phyloP scores from a whole-genome alignment of 2,329 filamentous ascomycete species.

The Cladophialophora psammophila region DNA sequence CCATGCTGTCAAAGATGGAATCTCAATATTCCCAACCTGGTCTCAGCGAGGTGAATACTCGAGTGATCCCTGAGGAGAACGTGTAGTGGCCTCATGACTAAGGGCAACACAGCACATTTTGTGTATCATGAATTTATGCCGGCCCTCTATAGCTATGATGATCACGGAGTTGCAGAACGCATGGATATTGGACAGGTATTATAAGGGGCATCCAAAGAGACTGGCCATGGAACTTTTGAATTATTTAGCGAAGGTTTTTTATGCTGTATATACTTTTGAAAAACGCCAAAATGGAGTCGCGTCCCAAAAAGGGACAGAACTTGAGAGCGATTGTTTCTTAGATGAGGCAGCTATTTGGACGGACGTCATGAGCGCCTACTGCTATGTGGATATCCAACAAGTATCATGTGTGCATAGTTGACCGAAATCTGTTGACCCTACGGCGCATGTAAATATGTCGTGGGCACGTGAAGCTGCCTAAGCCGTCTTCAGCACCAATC shows the following conservation, averaged over 20 bases:
- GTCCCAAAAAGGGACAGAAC: neutral
- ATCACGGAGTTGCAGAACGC: slow-evolving; percentile 10
- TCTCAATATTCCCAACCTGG: slow-evolving; percentile 64
- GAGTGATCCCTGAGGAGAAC: slow-evolving; percentile 30
- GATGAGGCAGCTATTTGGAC: neutral
- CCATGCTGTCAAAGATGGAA: slow-evolving; percentile 83
- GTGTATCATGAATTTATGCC: slow-evolving; percentile 31
- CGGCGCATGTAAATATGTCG: too few relatives aligned
- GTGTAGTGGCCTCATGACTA: slow-evolving; percentile 18
- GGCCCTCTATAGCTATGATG: slow-evolving; percentile 23
- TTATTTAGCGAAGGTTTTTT: slow-evolving; percentile 28
- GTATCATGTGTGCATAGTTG: neutral
- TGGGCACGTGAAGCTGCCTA: too few relatives aligned
- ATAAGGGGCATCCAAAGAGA: neutral
- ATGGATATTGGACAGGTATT: slow-evolving; percentile 6
- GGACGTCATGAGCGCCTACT: neutral
- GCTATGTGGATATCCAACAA: neutral
- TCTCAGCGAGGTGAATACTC: slow-evolving; percentile 31
- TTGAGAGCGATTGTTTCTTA: neutral
- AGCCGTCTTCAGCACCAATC: too few relatives aligned
- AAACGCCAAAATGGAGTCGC: slow-evolving; percentile 19
- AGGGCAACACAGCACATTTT: slow-evolving; percentile 10
- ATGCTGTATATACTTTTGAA: slow-evolving; percentile 31
- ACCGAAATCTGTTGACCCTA: neutral
- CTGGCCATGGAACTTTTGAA: slow-evolving; percentile 6